Base-by-base conservation (phyloP, 2,329 filamentous ascomycete genomes). In the Phyllosticta citrichinensis region DNA sequence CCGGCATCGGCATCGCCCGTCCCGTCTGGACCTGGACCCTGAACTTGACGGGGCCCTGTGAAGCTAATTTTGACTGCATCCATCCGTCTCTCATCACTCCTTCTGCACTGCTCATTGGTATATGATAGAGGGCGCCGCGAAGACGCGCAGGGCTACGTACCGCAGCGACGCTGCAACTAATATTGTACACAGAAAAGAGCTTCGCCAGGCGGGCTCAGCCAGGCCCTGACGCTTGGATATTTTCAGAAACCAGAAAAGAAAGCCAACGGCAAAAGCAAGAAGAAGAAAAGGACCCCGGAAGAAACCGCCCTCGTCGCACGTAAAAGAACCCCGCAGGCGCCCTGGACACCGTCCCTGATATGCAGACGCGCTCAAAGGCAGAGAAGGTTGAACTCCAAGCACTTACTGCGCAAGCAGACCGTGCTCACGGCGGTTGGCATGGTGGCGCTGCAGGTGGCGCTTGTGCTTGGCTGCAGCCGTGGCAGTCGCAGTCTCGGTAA, bases 401-500 rank as follows among this genome's bases (percentile, higher is more conserved):
- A 27, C 14, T 30, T 51, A 50, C 40, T 14, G 12, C 40, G 33
- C 27, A 22, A 60, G 61, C 22, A 61, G 57, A 58, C 60, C 61
- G 59, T 65, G 56, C 53, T 60, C 60, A 53, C 62, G 58, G 56
- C 63, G 70, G 61, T 69, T 66, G 58, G 66, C 64, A 30, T 66
- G 67, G 66, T 71, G 71, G 65, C 66, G 60, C 63, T 69, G 66
- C 33, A 65, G 51, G 64, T 72, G 72, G 53, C 68, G 66, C 52
- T 64, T 68, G 60, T 62, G 65, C 62, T 66, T 65, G 22, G 61
- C 62, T 20, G 63, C 65, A 22, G 66, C 64, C 1, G 67, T 64
- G 2, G 69, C 65, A 20, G 69, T 50, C 12, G 40, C 51, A 4
- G 66, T 68, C 3, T 71, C 73, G 5, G 75, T 78, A 58, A 77